phyloP scores from a whole-genome alignment of 2,329 filamentous ascomycete genomes.

The Diaporthe sp. region DNA sequence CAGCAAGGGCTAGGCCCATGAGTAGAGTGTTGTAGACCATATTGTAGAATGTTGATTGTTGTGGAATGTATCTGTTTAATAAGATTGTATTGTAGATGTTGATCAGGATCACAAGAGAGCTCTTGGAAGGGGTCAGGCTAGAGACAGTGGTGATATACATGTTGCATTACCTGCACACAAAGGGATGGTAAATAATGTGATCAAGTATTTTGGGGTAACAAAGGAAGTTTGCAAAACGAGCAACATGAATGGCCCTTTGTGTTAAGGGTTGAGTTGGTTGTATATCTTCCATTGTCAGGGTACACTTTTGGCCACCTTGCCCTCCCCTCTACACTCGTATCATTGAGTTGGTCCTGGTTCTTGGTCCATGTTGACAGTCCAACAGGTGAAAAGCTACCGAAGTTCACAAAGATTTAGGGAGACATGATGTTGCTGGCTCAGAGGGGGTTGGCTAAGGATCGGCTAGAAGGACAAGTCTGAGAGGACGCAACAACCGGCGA shows the following conservation, averaged over 20 bases:
- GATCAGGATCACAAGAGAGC: not conserved
- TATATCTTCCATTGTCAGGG: not conserved
- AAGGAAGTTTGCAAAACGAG: not conserved
- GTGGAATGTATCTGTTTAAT: not conserved
- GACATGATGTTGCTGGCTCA: not conserved
- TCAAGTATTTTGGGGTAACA: not conserved
- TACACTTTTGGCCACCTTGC: not conserved
- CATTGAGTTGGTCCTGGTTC: not conserved
- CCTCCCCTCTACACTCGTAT: not conserved
- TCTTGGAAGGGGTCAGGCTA: not conserved
- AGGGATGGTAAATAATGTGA: not conserved
- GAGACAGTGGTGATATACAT: not conserved
- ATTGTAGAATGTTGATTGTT: not conserved
- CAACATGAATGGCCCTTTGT: not conserved
- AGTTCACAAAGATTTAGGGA: too few relatives aligned
- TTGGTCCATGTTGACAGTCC: not conserved
- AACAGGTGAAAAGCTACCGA: too few relatives aligned
- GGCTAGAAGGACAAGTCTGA: too few relatives aligned
- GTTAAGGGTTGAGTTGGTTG: too few relatives aligned
- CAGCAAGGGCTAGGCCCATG: not conserved
- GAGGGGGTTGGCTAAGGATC: too few relatives aligned
- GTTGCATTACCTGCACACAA: not conserved
- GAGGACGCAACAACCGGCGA: too few relatives aligned
- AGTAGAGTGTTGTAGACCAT: not conserved
- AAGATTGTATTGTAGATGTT: not conserved